These are phyloP conservation scores for Inonotus hispidus DNA, from an alignment of 1,284 basidiomycete species.

Conservation along the genomic window DNA sequence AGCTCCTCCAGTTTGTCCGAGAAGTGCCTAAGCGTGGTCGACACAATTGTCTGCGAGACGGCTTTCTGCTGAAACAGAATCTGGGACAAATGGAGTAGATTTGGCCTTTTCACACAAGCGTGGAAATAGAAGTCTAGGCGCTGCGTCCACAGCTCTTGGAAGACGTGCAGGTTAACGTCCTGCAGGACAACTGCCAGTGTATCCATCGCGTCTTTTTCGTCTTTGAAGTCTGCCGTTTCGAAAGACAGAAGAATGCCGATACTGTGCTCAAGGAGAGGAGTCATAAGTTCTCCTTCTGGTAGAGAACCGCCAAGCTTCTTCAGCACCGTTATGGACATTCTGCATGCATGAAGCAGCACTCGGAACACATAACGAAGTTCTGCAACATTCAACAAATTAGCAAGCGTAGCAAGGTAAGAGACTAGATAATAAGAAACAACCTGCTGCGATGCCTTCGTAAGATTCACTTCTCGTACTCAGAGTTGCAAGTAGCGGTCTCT, in stretches of 20 bases:
- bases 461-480: conserved; percentile 67
- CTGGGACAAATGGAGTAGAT: conserved; percentile 85
- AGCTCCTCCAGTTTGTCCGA: conserved; percentile 80
- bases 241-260: conserved; percentile 84
- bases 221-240: conserved; percentile 71
- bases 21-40: conserved; percentile 87
- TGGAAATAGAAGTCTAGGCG: conserved; percentile 88
- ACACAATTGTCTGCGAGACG: conserved; percentile 87
- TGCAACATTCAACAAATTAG: conserved; percentile 27
- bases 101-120: conserved; percentile 69
- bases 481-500: conserved; percentile 71
- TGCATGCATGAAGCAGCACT: conserved; percentile 87
- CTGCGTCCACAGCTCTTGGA: conserved; percentile 92
- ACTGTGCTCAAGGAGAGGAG: conserved; percentile 83
- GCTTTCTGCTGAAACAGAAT: conserved; percentile 80
- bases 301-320: conserved; percentile 75
- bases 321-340: conserved; percentile 75
- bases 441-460: conserved; percentile 66
- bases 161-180: conserved; percentile 85
- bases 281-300: conserved; percentile 85
- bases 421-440: conserved; percentile 32
- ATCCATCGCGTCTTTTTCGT: conserved; percentile 86
- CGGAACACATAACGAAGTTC: conserved; percentile 87
- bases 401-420: neutral
- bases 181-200: conserved; percentile 75